Conservation (phyloP, 148 eudicot species). For the Fagopyrum esculentum region DNA sequence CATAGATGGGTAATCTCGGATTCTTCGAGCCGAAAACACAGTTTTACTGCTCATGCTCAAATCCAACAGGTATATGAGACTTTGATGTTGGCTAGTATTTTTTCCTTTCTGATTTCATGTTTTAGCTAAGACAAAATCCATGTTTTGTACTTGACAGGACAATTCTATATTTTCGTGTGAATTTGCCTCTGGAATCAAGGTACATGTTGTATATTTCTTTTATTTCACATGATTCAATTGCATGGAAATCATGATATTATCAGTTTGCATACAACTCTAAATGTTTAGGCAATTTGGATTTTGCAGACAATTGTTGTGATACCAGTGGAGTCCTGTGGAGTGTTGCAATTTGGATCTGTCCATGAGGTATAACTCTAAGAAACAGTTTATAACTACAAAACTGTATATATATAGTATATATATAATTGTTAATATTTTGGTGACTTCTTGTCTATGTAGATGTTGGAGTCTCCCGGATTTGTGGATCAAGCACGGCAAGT, state of each 20-base stretch:
- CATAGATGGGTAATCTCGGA: constrained; percentile 55
- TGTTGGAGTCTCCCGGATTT: constrained; percentile 41
- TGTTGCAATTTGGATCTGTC: constrained; percentile 74
- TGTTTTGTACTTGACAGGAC: constrained; percentile 25
- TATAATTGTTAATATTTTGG: background rate
- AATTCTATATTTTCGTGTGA: constrained; percentile 38
- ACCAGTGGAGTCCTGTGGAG: constrained; percentile 67
- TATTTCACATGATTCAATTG: background rate
- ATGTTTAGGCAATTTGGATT: background rate
- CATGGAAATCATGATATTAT: background rate
- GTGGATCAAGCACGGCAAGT: constrained; percentile 40
- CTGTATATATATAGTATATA: background rate
- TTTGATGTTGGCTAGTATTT: constrained; percentile 26
- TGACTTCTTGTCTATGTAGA: constrained; percentile 25
- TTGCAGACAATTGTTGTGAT: constrained; percentile 71
- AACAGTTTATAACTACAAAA: background rate
- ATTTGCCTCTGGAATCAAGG: constrained; percentile 40
- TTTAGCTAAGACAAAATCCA: background rate
- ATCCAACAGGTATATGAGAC: constrained; percentile 4
- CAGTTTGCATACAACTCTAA: background rate
- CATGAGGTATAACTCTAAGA: constrained; percentile 37
- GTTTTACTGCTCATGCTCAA: background rate
- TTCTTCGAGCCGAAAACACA: constrained; percentile 17
- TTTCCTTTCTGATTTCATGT: background rate
- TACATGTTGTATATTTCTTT: background rate